phyloP scores from a whole-genome alignment of 2,329 filamentous ascomycete species.

The Aquanectria penicillioides region DNA sequence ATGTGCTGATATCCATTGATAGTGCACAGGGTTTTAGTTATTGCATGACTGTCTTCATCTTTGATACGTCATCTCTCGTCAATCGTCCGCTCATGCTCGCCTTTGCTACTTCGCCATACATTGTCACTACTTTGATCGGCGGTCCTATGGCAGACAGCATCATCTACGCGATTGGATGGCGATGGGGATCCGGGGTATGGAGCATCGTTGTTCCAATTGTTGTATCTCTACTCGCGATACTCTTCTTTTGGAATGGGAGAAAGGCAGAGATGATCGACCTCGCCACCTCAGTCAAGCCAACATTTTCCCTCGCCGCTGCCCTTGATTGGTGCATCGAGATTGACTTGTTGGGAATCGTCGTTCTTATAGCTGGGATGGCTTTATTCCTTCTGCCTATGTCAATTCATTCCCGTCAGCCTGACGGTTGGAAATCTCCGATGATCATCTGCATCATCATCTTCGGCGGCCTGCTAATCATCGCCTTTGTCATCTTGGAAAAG shows the following conservation, averaged over 20 bases:
- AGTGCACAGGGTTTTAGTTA: conserved; percentile 55
- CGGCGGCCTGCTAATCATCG: conserved; percentile 65
- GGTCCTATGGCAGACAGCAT: conserved; percentile 65
- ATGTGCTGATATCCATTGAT: conserved; percentile 50
- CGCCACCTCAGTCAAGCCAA: conserved; percentile 40
- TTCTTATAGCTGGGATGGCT: conserved; percentile 64
- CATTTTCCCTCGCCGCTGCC: conserved; percentile 20
- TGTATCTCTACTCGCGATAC: conserved; percentile 3
- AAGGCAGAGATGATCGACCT: conserved; percentile 68
- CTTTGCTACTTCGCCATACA: conserved; percentile 71
- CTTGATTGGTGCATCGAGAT: conserved; percentile 66
- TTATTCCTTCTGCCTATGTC: conserved; percentile 74
- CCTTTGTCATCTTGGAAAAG: conserved; percentile 67
- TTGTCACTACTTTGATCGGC: conserved; percentile 73
- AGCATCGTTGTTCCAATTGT: conserved; percentile 23
- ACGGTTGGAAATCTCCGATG: conserved; percentile 59
- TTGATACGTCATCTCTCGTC: conserved; percentile 72
- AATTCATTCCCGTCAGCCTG: conserved; percentile 56
- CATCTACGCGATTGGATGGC: conserved; percentile 64
- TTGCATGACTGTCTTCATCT: conserved; percentile 67
- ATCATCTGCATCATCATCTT: conserved; percentile 66
- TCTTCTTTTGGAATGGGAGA: conserved; percentile 27
- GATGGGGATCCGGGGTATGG: conserved; percentile 72
- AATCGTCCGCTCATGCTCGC: conserved; percentile 73
- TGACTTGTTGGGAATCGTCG: conserved; percentile 65